Base-by-base conservation (phyloP, 2,329 filamentous ascomycete genomes). In the Ophiobolus disseminans region DNA sequence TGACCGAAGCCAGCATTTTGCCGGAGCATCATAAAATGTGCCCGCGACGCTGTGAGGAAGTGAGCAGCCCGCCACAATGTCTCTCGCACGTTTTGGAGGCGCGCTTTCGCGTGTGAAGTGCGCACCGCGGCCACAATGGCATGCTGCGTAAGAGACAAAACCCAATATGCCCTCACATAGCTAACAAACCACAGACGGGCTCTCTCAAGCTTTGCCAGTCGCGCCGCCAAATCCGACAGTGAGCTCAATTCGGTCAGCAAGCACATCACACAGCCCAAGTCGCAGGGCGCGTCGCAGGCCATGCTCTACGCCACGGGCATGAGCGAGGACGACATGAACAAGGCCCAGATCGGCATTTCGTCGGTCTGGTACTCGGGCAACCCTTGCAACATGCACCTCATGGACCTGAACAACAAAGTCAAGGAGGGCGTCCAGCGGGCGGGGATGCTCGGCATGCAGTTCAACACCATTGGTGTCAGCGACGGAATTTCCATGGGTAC, bases 401-500 rank as follows among this genome's bases (percentile, higher is more conserved):
- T 99, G 75, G 90, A 95, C 68, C 84, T 99, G 53, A 96, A 90
- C 70, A 82, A 88, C 73, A 79, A 87, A 57, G 88, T 96, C 58
- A 86, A 84, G 62, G 83, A 88, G 69, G 85, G 86, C 54, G 87
- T 90, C 23, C 77, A 86, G 62, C 80, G 88, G 65, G 89, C 91
- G 22, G 90, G 91, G 17, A 81, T 99, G 53, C 82, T 96, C 52
- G 91, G 91, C 56, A 96, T 95, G 82, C 92, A 97, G 74, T 99
- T 99, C 85, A 99, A 99, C 81, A 99, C 95, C 52, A 90, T 99
- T 68, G 94, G 94, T 68, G 95, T 99, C 60, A 96, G 91, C 57
- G 94, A 99, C 73, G 94, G 86, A 50, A 99, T 99, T 66, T 96
- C 91, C 65, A 99, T 99, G 94, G 94, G 94, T 41, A 99, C 94